phyloP scores from a whole-genome alignment of 306 rosid genomes.

The Bauhinia variegata region DNA sequence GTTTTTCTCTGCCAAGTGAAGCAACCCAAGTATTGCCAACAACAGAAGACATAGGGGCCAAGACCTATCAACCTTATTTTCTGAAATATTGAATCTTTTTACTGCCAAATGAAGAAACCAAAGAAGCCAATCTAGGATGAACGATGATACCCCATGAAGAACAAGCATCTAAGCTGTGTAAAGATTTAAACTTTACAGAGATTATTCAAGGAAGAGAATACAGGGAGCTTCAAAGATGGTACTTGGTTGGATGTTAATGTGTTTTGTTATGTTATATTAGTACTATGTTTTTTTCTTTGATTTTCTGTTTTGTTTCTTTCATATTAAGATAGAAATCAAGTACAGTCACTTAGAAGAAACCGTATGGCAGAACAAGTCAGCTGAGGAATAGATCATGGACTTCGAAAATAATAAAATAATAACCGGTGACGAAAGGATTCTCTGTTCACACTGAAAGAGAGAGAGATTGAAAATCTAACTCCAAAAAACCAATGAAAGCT shows the following conservation, averaged over 20 bases:
- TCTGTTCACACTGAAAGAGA: too few relatives aligned
- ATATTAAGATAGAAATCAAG: background rate
- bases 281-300: background rate
- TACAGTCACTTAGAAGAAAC: conserved; percentile 41
- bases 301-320: conserved; percentile 30
- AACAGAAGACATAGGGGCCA: background rate
- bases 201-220: too few relatives aligned
- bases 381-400: background rate
- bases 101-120: conserved; percentile 34
- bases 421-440: too few relatives aligned
- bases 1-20: background rate
- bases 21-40: conserved; percentile 2
- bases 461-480: too few relatives aligned
- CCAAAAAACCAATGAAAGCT: conserved; percentile 1
- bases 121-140: conserved; percentile 22
- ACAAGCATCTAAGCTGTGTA: conserved; percentile 31
- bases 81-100: conserved; percentile 26
- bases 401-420: too few relatives aligned
- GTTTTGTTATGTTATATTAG: too few relatives aligned
- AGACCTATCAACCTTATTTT: background rate
- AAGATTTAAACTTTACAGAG: background rate
- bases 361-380: conserved; percentile 30
- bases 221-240: background rate
- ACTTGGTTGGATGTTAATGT: background rate
- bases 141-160: conserved; percentile 30